A percentile compares a stretch with the other conserved stretches of the same genome.
Evolutionary conservation across 2,329 filamentous ascomycete genomes (phyloP).

Genomic region (Leptographium wingfieldii): DNA sequence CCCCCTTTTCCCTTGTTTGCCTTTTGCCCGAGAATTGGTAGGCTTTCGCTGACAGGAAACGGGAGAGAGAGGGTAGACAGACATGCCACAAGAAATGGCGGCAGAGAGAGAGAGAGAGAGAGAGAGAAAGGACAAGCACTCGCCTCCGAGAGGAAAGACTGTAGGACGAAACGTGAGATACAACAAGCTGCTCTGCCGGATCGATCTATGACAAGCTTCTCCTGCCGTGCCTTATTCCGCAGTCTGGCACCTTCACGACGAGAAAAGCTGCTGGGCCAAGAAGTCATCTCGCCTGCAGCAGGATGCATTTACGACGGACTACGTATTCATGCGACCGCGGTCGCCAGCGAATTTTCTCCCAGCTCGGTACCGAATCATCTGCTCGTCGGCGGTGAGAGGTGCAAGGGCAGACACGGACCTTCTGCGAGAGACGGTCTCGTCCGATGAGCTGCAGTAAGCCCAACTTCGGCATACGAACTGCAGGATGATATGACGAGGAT

Average conservation of each 20-base stretch:
- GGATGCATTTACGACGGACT: too few relatives aligned
- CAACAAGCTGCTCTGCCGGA: background rate
- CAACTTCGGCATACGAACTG: background rate
- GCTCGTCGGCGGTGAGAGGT: background rate
- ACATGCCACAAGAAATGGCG: background rate
- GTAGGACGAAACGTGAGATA: background rate
- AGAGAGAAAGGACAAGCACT: background rate
- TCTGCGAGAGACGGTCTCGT: background rate
- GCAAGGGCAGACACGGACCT: background rate
- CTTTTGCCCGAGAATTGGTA: background rate
- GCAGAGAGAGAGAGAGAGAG: background rate
- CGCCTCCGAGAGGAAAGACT: background rate
- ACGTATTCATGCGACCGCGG: too few relatives aligned
- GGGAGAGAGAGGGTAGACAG: background rate
- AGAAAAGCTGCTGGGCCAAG: background rate
- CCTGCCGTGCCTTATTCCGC: background rate
- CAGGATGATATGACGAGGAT: background rate
- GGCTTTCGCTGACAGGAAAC: too few relatives aligned
- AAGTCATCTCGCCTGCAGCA: background rate
- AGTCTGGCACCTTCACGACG: background rate
- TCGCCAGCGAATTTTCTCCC: background rate
- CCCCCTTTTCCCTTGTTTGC: background rate
- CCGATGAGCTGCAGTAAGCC: background rate
- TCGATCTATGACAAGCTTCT: conserved; percentile 3
- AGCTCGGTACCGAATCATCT: background rate